These are phyloP conservation scores for Debaryomyces castellii DNA, from an alignment of 805 yeast species.

Conservation along the genomic window DNA sequence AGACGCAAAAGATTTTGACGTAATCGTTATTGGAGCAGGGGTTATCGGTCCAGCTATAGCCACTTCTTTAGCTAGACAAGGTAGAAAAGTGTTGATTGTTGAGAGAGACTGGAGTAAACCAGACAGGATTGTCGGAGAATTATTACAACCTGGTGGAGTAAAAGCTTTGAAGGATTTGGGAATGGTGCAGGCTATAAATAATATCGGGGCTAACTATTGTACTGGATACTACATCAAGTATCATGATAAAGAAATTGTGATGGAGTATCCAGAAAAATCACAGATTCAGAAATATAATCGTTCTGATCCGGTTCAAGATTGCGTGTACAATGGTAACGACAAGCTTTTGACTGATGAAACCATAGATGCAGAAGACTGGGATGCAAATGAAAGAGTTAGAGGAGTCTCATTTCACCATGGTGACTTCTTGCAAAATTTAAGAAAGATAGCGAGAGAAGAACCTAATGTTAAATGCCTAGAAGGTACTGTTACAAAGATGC, in stretches of 20 bases:
- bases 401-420: conserved; percentile 97
- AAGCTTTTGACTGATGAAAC: conserved; percentile 49
- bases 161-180: conserved; percentile 81
- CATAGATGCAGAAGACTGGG: conserved; percentile 52
- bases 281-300: conserved; percentile 41
- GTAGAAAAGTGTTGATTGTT: conserved; percentile 72
- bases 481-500: conserved; percentile 74
- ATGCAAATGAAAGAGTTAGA: conserved; percentile 51
- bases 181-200: conserved; percentile 70
- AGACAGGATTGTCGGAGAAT: conserved; percentile 95
- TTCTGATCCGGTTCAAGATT: conserved; percentile 50
- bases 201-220: conserved; percentile 74
- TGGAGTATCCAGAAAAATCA: conserved; percentile 71
- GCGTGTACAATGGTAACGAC: conserved; percentile 61
- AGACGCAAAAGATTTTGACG: conserved; percentile 58
- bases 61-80: conserved; percentile 85
- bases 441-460: conserved; percentile 66
- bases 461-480: conserved; percentile 75
- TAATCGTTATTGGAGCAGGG: conserved; percentile 96
- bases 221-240: conserved; percentile 80
- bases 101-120: conserved; percentile 94
- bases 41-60: conserved; percentile 95
- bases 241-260: conserved; percentile 52
- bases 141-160: conserved; percentile 96
- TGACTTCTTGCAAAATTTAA: conserved; percentile 72